Conservation (phyloP, 495 filamentous ascomycete species). For the Aspergillus taichungensis region DNA sequence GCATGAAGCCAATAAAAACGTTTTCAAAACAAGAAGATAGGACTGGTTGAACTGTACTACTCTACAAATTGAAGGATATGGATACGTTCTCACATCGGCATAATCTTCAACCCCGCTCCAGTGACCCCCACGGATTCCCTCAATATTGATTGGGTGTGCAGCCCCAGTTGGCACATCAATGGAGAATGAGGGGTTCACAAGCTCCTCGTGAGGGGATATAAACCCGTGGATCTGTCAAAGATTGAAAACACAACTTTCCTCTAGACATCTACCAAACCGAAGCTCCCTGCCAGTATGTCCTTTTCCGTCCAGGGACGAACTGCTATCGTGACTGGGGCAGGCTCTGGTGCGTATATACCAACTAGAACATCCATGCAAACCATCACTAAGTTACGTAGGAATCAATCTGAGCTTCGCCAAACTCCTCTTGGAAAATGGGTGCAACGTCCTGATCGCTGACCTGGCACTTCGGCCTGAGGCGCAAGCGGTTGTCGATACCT, state of each 20-base stretch:
- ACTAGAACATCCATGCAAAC: not conserved
- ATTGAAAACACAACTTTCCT: not conserved
- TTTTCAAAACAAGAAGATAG: too few relatives aligned
- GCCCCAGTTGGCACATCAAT: too few relatives aligned
- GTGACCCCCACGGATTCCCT: not conserved
- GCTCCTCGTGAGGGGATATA: too few relatives aligned
- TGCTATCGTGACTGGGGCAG: constrained; percentile 64
- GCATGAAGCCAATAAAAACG: too few relatives aligned
- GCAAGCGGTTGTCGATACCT: constrained; percentile 41
- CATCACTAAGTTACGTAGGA: constrained; percentile 12
- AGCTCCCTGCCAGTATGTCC: constrained; percentile 19
- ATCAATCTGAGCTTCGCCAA: constrained; percentile 53
- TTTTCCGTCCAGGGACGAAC: constrained; percentile 49
- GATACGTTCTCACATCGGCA: too few relatives aligned
- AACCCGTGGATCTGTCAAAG: too few relatives aligned
- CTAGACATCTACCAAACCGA: not conserved
- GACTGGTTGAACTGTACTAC: too few relatives aligned
- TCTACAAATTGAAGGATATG: too few relatives aligned
- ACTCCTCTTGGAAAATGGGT: constrained; percentile 48
- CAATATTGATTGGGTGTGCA: too few relatives aligned
- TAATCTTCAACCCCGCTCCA: too few relatives aligned
- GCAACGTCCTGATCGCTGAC: constrained; percentile 60
- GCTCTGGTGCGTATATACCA: constrained; percentile 46
- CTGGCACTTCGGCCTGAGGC: constrained; percentile 57
- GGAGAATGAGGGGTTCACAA: too few relatives aligned